Percentiles rank a stretch among this genome's conserved stretches.
phyloP scores from a whole-genome alignment of 78 protist species.

The Dictyostelium purpureum region DNA sequence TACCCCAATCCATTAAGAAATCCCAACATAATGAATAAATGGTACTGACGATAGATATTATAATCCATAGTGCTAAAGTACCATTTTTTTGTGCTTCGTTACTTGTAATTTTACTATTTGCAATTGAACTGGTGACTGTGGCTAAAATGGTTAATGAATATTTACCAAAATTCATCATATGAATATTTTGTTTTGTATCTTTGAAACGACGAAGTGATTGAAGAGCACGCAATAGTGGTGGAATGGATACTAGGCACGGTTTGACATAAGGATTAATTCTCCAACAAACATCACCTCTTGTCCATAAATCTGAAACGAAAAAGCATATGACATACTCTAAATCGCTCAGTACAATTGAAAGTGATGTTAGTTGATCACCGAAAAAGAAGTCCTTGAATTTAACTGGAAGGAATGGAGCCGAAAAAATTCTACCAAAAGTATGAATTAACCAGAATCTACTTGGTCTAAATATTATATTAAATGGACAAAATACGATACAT shows the following conservation, averaged over 20 bases:
- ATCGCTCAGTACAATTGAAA: conserved; percentile 62
- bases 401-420: conserved; percentile 61
- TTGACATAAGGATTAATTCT: conserved; percentile 34
- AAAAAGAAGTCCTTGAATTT: conserved; percentile 78
- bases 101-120: conserved; percentile 16
- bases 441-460: conserved; percentile 49
- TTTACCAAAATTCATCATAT: conserved; percentile 61
- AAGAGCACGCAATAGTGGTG: conserved; percentile 55
- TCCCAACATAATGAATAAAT: conserved; percentile 60
- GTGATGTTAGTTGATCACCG: conserved; percentile 67
- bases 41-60: conserved; percentile 11
- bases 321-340: conserved; percentile 60
- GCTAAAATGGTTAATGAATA: conserved; percentile 32
- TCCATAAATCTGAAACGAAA: conserved; percentile 73
- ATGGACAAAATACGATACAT: conserved; percentile 10
- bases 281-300: conserved; percentile 29
- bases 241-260: conserved; percentile 48
- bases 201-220: conserved; percentile 73
- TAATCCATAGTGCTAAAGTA: conserved; percentile 42
- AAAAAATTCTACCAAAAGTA: conserved; percentile 55
- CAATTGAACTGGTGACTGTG: background rate
- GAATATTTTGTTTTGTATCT: conserved; percentile 72
- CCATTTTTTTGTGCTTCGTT: background rate
- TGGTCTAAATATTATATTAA: conserved; percentile 6
- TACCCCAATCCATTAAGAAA: conserved; percentile 73